Conservation (phyloP, 768 basidiomycete genomes). For the Galerina marginata region DNA sequence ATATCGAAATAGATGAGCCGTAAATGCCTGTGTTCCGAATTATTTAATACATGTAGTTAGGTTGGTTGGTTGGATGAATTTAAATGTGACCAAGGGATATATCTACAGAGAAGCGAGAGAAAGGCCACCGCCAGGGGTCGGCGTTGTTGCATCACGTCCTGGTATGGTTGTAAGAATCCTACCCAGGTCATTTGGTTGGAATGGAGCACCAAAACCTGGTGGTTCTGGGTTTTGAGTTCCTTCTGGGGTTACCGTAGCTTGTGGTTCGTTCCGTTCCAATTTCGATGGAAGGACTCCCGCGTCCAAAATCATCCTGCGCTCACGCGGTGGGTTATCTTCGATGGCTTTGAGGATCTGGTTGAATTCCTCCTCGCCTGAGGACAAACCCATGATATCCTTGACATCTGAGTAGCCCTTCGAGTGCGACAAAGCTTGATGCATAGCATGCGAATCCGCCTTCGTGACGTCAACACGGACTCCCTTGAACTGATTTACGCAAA, state of each 20-base stretch:
- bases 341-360: slow-evolving; percentile 58
- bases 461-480: slow-evolving; percentile 59
- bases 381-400: slow-evolving; percentile 52
- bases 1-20: slow-evolving; percentile 54
- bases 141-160: slow-evolving; percentile 51
- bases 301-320: slow-evolving; percentile 37
- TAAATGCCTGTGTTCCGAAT: neutral
- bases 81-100: neutral
- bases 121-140: slow-evolving; percentile 31
- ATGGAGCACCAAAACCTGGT: slow-evolving; percentile 56
- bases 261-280: slow-evolving; percentile 33
- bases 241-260: slow-evolving; percentile 47
- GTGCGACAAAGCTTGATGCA: slow-evolving; percentile 57
- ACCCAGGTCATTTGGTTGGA: slow-evolving; percentile 46
- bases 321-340: slow-evolving; percentile 46
- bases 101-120: slow-evolving; percentile 19
- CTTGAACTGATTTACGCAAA: slow-evolving; percentile 85
- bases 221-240: slow-evolving; percentile 65
- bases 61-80: neutral
- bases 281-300: slow-evolving; percentile 25
- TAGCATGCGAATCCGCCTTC: slow-evolving; percentile 62
- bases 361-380: slow-evolving; percentile 70
- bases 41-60: slow-evolving; percentile 5
- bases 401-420: slow-evolving; percentile 69
- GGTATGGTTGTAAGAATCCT: slow-evolving; percentile 45